These are phyloP conservation scores for Daldinia concentrica DNA, from an alignment of 495 filamentous ascomycete species.

Conservation along the genomic window DNA sequence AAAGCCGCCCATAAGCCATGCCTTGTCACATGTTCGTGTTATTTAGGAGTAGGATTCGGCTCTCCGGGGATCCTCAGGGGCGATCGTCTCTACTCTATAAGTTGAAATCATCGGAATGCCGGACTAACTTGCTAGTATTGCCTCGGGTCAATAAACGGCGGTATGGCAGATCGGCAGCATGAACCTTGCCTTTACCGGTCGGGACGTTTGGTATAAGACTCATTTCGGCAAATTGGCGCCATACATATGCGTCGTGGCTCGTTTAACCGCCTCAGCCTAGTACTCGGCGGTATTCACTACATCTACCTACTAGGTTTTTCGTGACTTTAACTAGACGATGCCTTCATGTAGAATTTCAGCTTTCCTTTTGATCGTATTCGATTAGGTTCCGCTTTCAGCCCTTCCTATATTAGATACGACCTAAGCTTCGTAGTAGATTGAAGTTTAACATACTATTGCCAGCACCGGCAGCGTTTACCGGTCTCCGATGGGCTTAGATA, in stretches of 20 bases:
- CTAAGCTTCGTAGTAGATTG: not conserved
- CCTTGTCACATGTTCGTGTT: not conserved
- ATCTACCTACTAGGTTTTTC: not conserved
- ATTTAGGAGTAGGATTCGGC: not conserved
- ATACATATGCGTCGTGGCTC: conserved; percentile 11
- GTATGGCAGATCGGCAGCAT: not conserved
- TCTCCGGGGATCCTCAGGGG: not conserved
- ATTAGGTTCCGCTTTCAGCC: not conserved
- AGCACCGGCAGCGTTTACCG: not conserved
- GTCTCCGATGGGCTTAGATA: not conserved
- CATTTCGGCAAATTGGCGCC: conserved; percentile 19
- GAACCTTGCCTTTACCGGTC: not conserved
- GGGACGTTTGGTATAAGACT: not conserved
- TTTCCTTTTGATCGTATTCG: not conserved
- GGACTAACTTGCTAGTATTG: not conserved
- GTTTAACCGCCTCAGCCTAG: conserved; percentile 4
- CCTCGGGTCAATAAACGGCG: conserved; percentile 14
- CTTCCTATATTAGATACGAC: not conserved
- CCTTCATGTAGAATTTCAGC: not conserved
- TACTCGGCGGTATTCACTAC: not conserved
- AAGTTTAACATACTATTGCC: not conserved
- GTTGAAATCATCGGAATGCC: not conserved
- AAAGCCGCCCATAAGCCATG: not conserved
- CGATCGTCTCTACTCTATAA: not conserved
- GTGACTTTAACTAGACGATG: not conserved